Evolutionary conservation across 768 basidiomycete genomes (phyloP), one percentile per base, ranked within the genome.

Genomic region (Psilocybe sp.): DNA sequence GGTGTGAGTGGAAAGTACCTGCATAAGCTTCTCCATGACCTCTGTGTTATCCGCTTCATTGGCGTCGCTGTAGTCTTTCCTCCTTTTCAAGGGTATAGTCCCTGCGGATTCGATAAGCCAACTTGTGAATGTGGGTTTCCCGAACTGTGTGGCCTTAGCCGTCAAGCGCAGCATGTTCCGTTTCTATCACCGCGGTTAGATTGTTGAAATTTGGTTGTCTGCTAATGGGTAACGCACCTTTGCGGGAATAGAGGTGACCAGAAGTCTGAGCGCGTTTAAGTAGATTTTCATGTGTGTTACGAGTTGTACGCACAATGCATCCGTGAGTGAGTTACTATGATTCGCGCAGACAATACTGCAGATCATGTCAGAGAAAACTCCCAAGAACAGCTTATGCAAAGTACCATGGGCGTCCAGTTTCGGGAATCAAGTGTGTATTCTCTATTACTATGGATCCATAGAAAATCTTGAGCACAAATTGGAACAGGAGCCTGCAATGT

Each of bases 91-190:
- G 1, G 92, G 92, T 2, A 95, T 78, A 1, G 93, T 92, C 11
- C 92, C 93, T 9, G 88, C 87, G 14, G 85, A 84, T 64, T 93
- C 90, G 44, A 95, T 91, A 15, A 95, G 76, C 92, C 92, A 93
- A 54, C 87, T 89, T 7, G 88, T 91, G 65, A 95, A 91, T 2
- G 90, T 94, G 55, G 65, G 79, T 38, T 77, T 83, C 2, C 90
- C 89, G 59, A 95, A 95, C 57, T 88, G 87, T 0, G 92, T 90
- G 36, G 89, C 79, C 62, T 95, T 95, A 10, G 92, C 92, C 0
- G 92, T 95, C 37, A 95, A 69, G 11, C 92, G 84, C 5, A 95
- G 67, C 75, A 92, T 82, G 57, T 85, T 84, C 28, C 92, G 87
- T 55, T 75, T 79, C 88, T 90, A 61, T 18, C 53, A 12, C 9